These are phyloP conservation scores for Malassezia brasiliensis DNA, from an alignment of 1,284 basidiomycete species.

Conservation along the genomic window DNA sequence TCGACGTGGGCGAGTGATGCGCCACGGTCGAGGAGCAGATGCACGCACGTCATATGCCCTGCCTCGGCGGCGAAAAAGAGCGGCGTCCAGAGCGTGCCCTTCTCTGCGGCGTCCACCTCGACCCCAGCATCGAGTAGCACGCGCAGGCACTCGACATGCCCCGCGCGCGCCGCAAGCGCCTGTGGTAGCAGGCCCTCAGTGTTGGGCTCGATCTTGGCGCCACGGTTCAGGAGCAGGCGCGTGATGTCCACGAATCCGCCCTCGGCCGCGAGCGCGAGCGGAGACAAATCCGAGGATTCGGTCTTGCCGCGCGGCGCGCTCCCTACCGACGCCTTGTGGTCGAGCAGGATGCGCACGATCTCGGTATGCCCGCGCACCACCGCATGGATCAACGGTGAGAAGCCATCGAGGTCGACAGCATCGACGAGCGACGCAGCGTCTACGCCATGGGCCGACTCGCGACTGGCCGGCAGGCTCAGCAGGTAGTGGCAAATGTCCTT, in stretches of 20 bases:
- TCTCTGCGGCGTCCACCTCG: slow-evolving; percentile 64
- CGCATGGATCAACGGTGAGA: slow-evolving; percentile 83
- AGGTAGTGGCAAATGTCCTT: slow-evolving; percentile 66
- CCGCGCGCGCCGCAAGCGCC: slow-evolving; percentile 93
- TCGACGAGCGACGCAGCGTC: neutral
- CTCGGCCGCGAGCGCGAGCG: slow-evolving; percentile 80
- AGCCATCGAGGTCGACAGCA: slow-evolving; percentile 62
- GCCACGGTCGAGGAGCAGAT: slow-evolving; percentile 67
- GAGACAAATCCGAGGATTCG: slow-evolving; percentile 60
- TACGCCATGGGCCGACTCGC: neutral
- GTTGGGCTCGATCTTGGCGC: slow-evolving; percentile 71
- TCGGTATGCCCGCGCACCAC: slow-evolving; percentile 74
- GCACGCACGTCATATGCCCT: slow-evolving; percentile 68
- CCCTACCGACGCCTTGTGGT: slow-evolving; percentile 15
- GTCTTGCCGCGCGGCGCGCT: slow-evolving; percentile 26
- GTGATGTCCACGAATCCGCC: slow-evolving; percentile 80
- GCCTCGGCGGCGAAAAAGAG: slow-evolving; percentile 88
- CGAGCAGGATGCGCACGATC: slow-evolving; percentile 53
- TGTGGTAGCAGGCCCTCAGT: slow-evolving; percentile 91
- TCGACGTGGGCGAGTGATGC: slow-evolving; percentile 66
- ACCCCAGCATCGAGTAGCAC: slow-evolving; percentile 58
- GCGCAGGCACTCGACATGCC: slow-evolving; percentile 71
- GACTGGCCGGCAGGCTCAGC: slow-evolving; percentile 58
- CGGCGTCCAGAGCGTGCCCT: slow-evolving; percentile 93
- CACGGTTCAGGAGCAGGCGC: slow-evolving; percentile 63